Conservation (phyloP, 2,329 filamentous ascomycete species). For the Claviceps sp. region DNA sequence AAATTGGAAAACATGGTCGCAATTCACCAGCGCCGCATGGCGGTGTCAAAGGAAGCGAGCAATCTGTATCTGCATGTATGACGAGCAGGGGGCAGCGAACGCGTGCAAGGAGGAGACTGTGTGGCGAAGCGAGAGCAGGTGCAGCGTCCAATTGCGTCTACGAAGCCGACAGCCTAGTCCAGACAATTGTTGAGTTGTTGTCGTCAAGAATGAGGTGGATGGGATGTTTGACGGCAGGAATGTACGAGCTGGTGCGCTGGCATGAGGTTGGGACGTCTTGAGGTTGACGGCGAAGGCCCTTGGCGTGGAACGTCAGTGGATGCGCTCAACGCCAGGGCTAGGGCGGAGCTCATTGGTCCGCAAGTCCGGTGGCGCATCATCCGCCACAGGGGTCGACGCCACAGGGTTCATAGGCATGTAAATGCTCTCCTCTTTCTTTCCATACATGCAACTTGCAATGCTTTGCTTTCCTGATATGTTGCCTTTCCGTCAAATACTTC, state of each 20-base stretch:
- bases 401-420: no score
- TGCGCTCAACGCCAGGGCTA: no score
- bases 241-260: neutral
- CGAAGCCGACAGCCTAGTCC: neutral
- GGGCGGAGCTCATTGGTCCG: neutral
- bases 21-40: constrained; percentile 27
- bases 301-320: neutral
- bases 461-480: no score
- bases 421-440: no score
- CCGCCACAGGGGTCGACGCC: no score
- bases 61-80: neutral
- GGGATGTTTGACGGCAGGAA: neutral
- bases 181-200: neutral
- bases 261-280: neutral
- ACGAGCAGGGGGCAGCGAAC: neutral
- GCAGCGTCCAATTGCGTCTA: neutral
- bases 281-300: neutral
- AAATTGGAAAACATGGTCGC: constrained; percentile 46
- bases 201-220: neutral
- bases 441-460: no score
- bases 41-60: constrained; percentile 10
- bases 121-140: neutral
- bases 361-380: neutral
- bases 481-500: no score
- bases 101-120: neutral